Evolutionary conservation across 441 rosid species (phyloP).

Genomic region (Codiaeum variegatum): DNA sequence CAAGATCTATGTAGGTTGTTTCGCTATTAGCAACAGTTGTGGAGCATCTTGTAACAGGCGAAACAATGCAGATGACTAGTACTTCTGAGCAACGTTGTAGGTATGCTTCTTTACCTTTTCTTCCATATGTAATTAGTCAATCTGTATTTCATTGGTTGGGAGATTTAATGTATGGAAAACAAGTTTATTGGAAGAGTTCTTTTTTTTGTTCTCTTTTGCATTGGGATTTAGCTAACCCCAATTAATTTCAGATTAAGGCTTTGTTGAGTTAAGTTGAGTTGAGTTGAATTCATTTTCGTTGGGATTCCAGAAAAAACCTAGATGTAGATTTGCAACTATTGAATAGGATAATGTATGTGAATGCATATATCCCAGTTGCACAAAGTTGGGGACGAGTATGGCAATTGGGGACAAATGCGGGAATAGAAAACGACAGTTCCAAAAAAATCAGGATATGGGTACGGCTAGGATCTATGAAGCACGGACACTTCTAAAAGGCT

Average conservation of each 20-base stretch:
- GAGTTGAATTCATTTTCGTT: no score
- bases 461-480: no score
- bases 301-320: background rate
- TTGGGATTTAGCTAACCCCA: no score
- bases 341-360: background rate
- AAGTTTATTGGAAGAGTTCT: background rate
- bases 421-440: no score
- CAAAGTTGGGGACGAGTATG: no score
- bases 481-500: no score
- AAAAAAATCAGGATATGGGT: no score
- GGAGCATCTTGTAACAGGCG: conserved; percentile 94
- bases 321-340: background rate
- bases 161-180: background rate
- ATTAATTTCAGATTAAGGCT: no score
- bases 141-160: background rate
- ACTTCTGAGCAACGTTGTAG: conserved; percentile 75
- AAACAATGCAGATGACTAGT: conserved; percentile 94
- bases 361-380: no score
- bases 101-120: conserved; percentile 36
- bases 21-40: conserved; percentile 80
- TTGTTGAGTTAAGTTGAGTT: no score
- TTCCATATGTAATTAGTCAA: background rate
- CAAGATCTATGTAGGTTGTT: conserved; percentile 59
- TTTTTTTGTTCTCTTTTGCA: background rate
- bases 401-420: no score